Conservation (phyloP, 108 stramenopile species). For the Cylindrotheca fusiformis region DNA sequence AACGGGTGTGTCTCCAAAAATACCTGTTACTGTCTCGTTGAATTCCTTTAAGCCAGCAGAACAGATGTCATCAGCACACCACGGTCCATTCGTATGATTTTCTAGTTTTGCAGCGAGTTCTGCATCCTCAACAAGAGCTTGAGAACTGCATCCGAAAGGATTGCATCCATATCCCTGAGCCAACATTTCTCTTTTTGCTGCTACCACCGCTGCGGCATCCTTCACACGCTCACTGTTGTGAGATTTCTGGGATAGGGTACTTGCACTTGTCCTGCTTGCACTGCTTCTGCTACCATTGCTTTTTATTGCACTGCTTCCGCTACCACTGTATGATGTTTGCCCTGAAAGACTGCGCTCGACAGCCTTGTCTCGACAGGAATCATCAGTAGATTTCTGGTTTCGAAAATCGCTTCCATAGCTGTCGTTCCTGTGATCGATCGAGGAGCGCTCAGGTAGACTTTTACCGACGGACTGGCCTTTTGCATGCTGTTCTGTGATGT, state of each 20-base stretch:
- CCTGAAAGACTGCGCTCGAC: no score
- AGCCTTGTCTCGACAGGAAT: not conserved
- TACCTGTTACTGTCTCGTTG: slow-evolving; percentile 38
- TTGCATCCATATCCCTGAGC: slow-evolving; percentile 2
- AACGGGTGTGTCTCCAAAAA: slow-evolving; percentile 27
- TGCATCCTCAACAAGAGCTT: slow-evolving; percentile 28
- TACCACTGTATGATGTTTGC: not conserved
- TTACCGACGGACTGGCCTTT: no score
- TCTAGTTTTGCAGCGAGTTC: slow-evolving; percentile 19
- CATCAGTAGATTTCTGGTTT: not conserved
- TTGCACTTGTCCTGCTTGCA: not conserved
- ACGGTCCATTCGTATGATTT: slow-evolving; percentile 23
- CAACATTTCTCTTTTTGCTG: not conserved
- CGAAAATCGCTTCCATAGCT: not conserved
- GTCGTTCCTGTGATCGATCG: not conserved
- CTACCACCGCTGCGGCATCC: no score
- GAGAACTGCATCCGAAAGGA: slow-evolving; percentile 8
- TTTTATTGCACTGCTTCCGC: not conserved
- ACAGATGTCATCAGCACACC: slow-evolving; percentile 51
- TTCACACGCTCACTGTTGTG: no score
- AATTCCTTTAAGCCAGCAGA: slow-evolving; percentile 38
- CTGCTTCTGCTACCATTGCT: not conserved
- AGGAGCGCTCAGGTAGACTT: not conserved
- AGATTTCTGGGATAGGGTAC: no score
- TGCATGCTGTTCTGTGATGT: not conserved